Conservation (phyloP, 371 early-diverging fungal genomes). For the Spiromyces aspiralis region DNA sequence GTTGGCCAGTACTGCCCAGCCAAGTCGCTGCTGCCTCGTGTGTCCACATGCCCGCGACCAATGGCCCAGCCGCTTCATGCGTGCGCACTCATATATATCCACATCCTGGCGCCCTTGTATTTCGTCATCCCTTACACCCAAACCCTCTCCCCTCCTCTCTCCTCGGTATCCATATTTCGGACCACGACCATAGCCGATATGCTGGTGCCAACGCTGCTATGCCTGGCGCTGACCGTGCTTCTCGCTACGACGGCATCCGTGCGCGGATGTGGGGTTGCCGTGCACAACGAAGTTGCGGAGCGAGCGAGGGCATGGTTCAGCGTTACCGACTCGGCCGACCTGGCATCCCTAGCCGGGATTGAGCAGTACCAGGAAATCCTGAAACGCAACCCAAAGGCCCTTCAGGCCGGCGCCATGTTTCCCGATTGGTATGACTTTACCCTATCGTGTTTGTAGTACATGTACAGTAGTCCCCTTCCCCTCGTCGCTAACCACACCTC, state of each 20-base stretch:
- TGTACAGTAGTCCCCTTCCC: too few relatives aligned
- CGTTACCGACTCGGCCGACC: not conserved
- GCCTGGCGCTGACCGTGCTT: not conserved
- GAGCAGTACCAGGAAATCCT: conserved; percentile 27
- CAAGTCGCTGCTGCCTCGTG: too few relatives aligned
- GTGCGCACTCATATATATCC: too few relatives aligned
- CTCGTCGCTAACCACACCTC: too few relatives aligned
- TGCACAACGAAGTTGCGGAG: conserved; percentile 36
- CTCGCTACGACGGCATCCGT: conserved; percentile 1
- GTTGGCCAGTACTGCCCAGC: too few relatives aligned
- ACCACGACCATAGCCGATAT: not conserved
- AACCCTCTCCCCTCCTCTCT: too few relatives aligned
- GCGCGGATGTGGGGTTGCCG: conserved; percentile 30
- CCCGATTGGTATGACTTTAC: conserved; percentile 52
- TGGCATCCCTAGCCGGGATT: conserved; percentile 7
- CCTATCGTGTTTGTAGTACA: not conserved
- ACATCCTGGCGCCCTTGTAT: too few relatives aligned
- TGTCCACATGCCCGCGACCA: too few relatives aligned
- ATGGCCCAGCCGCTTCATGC: too few relatives aligned
- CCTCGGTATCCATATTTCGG: too few relatives aligned
- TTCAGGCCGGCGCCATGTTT: conserved; percentile 69
- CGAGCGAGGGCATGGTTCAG: conserved; percentile 31
- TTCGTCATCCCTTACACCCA: too few relatives aligned
- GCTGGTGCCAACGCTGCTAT: not conserved
- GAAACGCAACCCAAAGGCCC: conserved; percentile 29